phyloP scores from a whole-genome alignment of 1,139 yeast species.

The Geotrichum macrosporum region DNA sequence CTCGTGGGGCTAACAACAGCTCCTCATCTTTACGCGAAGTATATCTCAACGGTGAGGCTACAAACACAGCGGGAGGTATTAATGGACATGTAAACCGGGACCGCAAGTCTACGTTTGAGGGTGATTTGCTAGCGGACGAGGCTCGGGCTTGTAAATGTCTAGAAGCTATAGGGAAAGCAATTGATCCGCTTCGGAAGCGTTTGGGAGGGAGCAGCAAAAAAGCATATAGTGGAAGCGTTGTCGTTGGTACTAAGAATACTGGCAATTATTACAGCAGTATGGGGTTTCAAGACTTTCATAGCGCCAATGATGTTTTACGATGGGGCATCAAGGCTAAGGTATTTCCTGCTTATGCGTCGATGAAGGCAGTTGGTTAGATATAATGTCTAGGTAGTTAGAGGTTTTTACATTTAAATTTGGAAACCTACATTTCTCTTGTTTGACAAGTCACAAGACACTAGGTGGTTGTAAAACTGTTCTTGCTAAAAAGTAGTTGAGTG shows the following conservation, averaged over 20 bases:
- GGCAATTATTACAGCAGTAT: slow-evolving; percentile 21
- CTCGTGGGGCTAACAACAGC: background rate
- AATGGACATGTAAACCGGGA: background rate
- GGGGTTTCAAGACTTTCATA: slow-evolving; percentile 20
- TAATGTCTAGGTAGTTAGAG: too few relatives aligned
- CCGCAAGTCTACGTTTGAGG: slow-evolving; percentile 11
- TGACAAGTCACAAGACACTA: too few relatives aligned
- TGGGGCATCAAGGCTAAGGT: slow-evolving; percentile 32
- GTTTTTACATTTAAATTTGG: too few relatives aligned
- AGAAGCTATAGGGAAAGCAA: slow-evolving; percentile 32
- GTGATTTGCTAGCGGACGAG: slow-evolving; percentile 24
- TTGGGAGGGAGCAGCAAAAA: slow-evolving; percentile 1
- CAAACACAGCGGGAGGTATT: background rate
- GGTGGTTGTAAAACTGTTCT: too few relatives aligned
- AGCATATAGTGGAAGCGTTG: slow-evolving; percentile 2
- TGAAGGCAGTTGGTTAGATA: too few relatives aligned
- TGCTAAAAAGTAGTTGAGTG: too few relatives aligned
- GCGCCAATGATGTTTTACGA: slow-evolving; percentile 31
- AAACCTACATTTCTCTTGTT: too few relatives aligned
- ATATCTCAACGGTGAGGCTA: background rate
- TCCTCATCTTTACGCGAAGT: background rate
- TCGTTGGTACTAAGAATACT: background rate
- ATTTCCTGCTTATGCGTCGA: slow-evolving; percentile 22
- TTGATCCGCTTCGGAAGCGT: slow-evolving; percentile 38
- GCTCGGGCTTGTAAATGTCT: slow-evolving; percentile 32